A percentile compares a stretch with the other conserved stretches of the same genome.
These are phyloP conservation scores for Coelastrella sp. DNA, from an alignment of 139 green algal genomes.

Conservation along the genomic window DNA sequence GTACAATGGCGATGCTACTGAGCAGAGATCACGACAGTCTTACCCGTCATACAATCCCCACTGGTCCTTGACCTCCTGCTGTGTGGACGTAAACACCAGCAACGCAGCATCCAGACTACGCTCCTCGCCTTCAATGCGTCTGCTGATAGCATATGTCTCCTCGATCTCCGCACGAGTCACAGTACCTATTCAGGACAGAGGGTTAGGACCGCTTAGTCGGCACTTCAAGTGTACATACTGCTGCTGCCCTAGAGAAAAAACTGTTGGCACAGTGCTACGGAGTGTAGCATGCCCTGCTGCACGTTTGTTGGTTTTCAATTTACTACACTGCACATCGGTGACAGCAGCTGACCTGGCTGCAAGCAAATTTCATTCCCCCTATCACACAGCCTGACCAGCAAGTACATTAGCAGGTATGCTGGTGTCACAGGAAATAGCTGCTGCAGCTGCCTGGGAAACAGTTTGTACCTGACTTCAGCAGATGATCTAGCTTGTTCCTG, in stretches of 20 bases:
- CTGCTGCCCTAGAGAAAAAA: no score
- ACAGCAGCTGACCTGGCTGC: no score
- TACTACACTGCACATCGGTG: no score
- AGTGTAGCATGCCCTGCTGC: no score
- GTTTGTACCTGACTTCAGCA: constrained; percentile 78
- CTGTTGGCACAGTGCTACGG: no score
- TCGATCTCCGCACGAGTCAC: constrained; percentile 88
- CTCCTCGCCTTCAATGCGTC: constrained; percentile 93
- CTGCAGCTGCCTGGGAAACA: neutral
- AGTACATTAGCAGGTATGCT: neutral
- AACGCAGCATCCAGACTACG: constrained; percentile 86
- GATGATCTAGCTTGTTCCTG: constrained; percentile 95
- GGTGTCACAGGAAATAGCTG: neutral
- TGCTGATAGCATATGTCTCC: constrained; percentile 89
- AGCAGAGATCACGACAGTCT: neutral
- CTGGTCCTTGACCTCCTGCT: constrained; percentile 95
- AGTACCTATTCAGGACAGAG: constrained; percentile 55
- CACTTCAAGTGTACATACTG: no score
- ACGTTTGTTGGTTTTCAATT: no score
- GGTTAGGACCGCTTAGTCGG: neutral
- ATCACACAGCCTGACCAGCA: no score
- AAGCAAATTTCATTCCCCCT: no score
- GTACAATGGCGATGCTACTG: neutral
- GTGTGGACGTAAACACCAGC: constrained; percentile 92
- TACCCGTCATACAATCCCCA: constrained; percentile 97